These are phyloP conservation scores for Suillus discolor DNA, from an alignment of 768 basidiomycete genomes.

Conservation along the genomic window DNA sequence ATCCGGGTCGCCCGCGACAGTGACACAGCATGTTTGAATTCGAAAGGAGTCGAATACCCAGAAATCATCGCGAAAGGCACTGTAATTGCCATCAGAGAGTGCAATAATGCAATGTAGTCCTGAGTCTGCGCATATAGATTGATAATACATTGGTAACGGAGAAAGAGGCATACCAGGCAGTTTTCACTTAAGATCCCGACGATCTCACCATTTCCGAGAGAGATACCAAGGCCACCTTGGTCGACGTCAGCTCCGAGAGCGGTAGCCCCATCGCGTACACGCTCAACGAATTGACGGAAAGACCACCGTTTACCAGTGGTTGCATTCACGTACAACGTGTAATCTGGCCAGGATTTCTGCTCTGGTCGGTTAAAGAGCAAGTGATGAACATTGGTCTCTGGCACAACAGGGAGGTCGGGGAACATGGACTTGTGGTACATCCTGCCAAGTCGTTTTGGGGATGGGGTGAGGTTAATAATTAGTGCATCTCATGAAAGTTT, in stretches of 20 bases:
- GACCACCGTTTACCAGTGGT: constrained; percentile 48
- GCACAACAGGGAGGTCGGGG: constrained; percentile 50
- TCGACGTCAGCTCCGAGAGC: constrained; percentile 49
- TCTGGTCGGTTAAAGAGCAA: constrained; percentile 57
- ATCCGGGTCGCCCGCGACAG: constrained; percentile 51
- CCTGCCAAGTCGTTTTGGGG: not conserved
- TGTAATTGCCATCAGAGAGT: constrained; percentile 49
- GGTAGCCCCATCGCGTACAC: constrained; percentile 57
- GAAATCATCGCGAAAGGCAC: constrained; percentile 58
- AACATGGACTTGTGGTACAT: constrained; percentile 65
- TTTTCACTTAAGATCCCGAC: constrained; percentile 75
- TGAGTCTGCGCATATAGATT: constrained; percentile 23
- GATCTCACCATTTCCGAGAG: constrained; percentile 50
- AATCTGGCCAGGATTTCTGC: constrained; percentile 58
- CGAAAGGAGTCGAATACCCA: constrained; percentile 55
- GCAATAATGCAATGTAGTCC: constrained; percentile 58
- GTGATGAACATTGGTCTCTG: constrained; percentile 57
- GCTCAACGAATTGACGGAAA: constrained; percentile 51
- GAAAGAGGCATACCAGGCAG: constrained; percentile 50
- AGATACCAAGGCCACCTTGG: constrained; percentile 60
- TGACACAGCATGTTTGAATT: constrained; percentile 53
- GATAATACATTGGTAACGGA: not conserved
- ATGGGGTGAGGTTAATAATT: not conserved
- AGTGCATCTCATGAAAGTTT: not conserved
- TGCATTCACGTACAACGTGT: constrained; percentile 56